Percentiles rank a stretch among this genome's conserved stretches.
Evolutionary conservation across 192 early-diverging fungal genomes (phyloP).

Genomic region (Backusella circina): DNA sequence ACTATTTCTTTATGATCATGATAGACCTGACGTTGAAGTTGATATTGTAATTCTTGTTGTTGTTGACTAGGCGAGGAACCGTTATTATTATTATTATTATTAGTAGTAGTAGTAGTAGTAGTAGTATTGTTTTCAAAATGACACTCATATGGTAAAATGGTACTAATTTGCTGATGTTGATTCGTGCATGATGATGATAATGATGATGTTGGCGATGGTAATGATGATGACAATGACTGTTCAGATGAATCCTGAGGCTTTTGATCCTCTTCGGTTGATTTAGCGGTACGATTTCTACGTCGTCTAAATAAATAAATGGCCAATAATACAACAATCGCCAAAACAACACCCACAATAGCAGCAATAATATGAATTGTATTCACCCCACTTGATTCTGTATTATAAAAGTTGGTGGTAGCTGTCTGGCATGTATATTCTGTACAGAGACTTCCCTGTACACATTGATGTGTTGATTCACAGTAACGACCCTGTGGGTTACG

Average conservation of each 20-base stretch:
- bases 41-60: slow-evolving; percentile 6
- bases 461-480: neutral
- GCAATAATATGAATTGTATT: slow-evolving; percentile 4
- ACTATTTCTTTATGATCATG: neutral
- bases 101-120: neutral
- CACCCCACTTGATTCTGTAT: neutral
- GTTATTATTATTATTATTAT: neutral
- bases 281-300: neutral
- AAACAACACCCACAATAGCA: neutral
- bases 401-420: neutral
- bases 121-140: neutral
- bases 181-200: neutral
- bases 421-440: neutral
- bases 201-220: neutral
- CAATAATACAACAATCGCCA: neutral
- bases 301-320: neutral
- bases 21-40: slow-evolving; percentile 1
- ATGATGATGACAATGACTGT: neutral
- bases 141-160: neutral
- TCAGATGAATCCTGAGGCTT: neutral
- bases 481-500: neutral
- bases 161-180: neutral
- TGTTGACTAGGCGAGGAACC: neutral
- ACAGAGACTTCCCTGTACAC: neutral
- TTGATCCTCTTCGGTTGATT: neutral